phyloP scores from a whole-genome alignment of 352 stramenopile species.

The Globisporangium takayamanum region DNA sequence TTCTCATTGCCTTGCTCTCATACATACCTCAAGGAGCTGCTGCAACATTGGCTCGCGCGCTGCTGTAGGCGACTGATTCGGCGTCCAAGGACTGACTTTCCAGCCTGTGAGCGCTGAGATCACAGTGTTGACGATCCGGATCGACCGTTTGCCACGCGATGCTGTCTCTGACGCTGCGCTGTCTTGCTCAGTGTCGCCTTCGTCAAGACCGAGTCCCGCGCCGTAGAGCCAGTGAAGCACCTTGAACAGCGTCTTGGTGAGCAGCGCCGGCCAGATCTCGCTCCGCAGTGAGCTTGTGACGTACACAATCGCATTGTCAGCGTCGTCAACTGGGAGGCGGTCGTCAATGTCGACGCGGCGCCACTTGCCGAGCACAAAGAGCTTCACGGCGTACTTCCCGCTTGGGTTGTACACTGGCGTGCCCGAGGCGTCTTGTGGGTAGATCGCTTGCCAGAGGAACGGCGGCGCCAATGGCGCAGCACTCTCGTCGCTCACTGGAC shows the following conservation, averaged over 20 bases:
- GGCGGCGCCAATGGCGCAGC: conserved; percentile 6
- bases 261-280: conserved; percentile 63
- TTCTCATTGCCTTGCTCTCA: neutral
- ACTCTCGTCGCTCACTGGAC: neutral
- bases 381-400: conserved; percentile 70
- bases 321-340: conserved; percentile 43
- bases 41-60: conserved; percentile 29
- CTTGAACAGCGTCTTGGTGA: conserved; percentile 74
- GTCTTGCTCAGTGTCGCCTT: neutral
- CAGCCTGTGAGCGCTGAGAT: conserved; percentile 48
- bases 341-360: conserved; percentile 68
- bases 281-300: conserved; percentile 48
- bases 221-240: conserved; percentile 39
- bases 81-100: conserved; percentile 43
- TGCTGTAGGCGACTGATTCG: neutral
- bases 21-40: conserved; percentile 26
- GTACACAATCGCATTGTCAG: conserved; percentile 37
- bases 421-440: conserved; percentile 45
- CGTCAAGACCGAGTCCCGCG: neutral
- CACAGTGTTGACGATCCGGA: conserved; percentile 20
- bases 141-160: conserved; percentile 3
- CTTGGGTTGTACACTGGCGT: conserved; percentile 55
- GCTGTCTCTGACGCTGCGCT: neutral
- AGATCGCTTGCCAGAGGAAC: conserved; percentile 72
- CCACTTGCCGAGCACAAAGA: conserved; percentile 72